Evolutionary conservation across 2,329 filamentous ascomycete genomes (phyloP), one percentile per base, ranked within the genome.

Genomic region (Trichoderma hamatum): DNA sequence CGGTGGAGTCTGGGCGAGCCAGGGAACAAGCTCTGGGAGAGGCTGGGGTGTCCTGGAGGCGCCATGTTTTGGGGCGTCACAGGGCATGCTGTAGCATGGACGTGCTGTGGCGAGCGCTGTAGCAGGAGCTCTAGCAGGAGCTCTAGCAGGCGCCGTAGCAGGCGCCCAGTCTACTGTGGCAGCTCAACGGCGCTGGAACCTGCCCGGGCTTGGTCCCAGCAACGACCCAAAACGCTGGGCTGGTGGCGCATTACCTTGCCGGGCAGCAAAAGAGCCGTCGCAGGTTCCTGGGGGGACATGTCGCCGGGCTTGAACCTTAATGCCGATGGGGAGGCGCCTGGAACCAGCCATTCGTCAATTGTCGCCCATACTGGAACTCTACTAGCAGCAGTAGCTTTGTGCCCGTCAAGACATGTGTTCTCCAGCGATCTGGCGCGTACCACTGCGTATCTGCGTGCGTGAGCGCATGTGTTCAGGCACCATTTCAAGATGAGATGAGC

Each of bases 221-320:
- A n/a, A 49, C 11, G 61, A 64, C 49, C 61, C 65, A 68, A 68
- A 68, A 68, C 65, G 65, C 65, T 68, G 65, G 65, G 46, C 56
- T 67, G 56, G 63, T 62, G 46, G 54, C 54, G 54, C 60, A 36
- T 34, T 19, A 43, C 39, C 19, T 43, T 52, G 46, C 59, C 43
- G 43, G 59, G 39, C 30, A 54, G 14, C 36, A 39, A 39, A 39
- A 46, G 19, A 46, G 43, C n/a, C 13, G 46, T 49, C 46, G 46
- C 46, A 49, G 46, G 55, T 34, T 32, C 30, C 39, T 43, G 39
- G n/a, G 39, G n/a, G 30, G 16, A 24, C 19, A 26, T 36, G 28
- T 26, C 32, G 55, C 36, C 55, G 55, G 30, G 36, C 30, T 14
- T 32, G 55, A 59, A 63, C 60, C 32, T 24, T 63, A 52, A 63